These are phyloP conservation scores for Immersiporthe knoxdaviesiana DNA, from an alignment of 2,329 filamentous ascomycete species.

Conservation along the genomic window DNA sequence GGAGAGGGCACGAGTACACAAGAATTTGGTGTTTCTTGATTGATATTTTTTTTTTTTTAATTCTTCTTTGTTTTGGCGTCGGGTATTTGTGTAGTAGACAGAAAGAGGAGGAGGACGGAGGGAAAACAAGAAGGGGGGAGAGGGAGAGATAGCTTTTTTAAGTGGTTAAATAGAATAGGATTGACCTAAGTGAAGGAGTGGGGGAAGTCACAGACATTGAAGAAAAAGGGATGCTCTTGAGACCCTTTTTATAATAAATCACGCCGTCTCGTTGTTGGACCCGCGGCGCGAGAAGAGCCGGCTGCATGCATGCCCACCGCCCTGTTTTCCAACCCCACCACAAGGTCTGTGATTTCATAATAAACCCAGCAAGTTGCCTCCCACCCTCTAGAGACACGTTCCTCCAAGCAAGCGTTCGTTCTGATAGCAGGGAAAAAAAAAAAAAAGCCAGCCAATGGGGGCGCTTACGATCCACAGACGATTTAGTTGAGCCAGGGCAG, in stretches of 20 bases:
- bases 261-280: not conserved
- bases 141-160: not conserved
- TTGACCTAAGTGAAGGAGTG: not conserved
- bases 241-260: conserved; percentile 2
- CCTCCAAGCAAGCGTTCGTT: not conserved
- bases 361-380: not conserved
- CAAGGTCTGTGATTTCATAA: not conserved
- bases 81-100: not conserved
- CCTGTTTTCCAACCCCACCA: not conserved
- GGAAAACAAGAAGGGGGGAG: not conserved
- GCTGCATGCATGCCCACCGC: not conserved
- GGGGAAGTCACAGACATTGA: not conserved
- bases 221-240: not conserved
- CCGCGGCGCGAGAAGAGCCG: not conserved
- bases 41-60: not conserved
- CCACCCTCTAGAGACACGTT: not conserved
- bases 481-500: not conserved
- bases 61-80: not conserved
- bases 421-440: not conserved
- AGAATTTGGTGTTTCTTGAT: not conserved
- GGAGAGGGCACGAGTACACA: not conserved
- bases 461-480: not conserved
- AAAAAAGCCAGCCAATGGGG: not conserved
- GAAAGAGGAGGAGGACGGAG: too few relatives aligned
- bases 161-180: not conserved